phyloP scores from a whole-genome alignment of 2,329 filamentous ascomycete species.

The Knufia petricola region DNA sequence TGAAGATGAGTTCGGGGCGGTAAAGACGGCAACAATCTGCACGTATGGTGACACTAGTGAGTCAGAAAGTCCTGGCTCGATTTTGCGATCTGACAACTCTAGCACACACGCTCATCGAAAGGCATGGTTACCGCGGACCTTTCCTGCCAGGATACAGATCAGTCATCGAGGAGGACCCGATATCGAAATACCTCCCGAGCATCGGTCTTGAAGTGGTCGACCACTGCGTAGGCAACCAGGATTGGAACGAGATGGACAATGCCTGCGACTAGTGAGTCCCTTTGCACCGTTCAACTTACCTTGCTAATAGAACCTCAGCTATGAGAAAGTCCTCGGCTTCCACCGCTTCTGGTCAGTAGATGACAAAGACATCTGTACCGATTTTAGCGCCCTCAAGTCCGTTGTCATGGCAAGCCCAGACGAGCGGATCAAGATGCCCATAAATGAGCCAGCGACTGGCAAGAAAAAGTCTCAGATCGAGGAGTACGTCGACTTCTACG shows the following conservation, averaged over 20 bases:
- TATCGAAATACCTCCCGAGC: conserved; percentile 45
- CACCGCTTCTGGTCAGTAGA: conserved; percentile 97
- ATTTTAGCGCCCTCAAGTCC: conserved; percentile 78
- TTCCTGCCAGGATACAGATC: conserved; percentile 78
- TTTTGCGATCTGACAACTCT: not conserved
- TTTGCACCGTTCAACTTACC: not conserved
- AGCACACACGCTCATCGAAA: conserved; percentile 74
- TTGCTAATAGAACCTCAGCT: conserved; percentile 36
- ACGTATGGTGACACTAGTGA: conserved; percentile 82
- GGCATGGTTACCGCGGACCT: conserved; percentile 56
- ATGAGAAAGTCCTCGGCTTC: conserved; percentile 82
- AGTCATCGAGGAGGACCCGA: conserved; percentile 37
- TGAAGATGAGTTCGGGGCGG: conserved; percentile 53
- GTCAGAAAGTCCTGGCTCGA: not conserved
- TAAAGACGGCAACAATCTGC: conserved; percentile 68
- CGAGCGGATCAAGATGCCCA: conserved; percentile 91
- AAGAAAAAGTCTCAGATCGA: conserved; percentile 93
- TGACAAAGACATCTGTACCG: conserved; percentile 83
- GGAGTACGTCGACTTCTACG: conserved; percentile 84
- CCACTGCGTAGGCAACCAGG: conserved; percentile 94
- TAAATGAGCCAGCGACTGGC: conserved; percentile 86
- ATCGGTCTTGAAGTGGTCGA: conserved; percentile 70
- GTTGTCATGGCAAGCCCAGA: conserved; percentile 85
- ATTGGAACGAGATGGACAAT: conserved; percentile 77
- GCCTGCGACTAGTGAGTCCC: conserved; percentile 43